phyloP scores from a whole-genome alignment of 768 basidiomycete genomes.

The Serendipita indica region DNA sequence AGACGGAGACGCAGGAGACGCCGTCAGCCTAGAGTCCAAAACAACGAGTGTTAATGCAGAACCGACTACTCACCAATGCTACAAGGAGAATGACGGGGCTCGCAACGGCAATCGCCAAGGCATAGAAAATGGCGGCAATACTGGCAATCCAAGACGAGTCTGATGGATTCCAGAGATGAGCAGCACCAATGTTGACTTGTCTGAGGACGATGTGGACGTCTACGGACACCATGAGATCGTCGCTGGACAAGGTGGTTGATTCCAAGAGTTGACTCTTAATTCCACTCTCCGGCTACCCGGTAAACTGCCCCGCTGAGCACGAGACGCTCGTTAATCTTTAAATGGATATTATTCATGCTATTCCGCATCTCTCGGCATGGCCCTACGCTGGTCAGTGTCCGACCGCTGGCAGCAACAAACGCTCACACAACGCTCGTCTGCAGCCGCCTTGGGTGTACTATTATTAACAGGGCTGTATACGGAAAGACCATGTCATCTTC shows the following conservation, averaged over 20 bases:
- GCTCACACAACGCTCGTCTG: background rate
- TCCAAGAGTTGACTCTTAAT: too few species aligned
- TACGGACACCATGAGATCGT: background rate
- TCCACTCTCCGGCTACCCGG: constrained; percentile 5
- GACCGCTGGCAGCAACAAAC: background rate
- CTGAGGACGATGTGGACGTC: background rate
- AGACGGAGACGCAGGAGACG: background rate
- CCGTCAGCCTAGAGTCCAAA: background rate
- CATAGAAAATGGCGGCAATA: background rate
- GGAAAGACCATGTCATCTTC: background rate
- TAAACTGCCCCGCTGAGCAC: background rate
- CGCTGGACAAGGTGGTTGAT: too few species aligned
- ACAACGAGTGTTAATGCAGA: background rate
- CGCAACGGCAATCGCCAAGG: background rate
- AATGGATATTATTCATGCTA: background rate
- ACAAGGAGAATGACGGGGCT: background rate
- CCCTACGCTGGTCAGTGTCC: background rate
- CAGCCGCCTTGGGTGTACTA: background rate
- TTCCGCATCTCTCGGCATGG: constrained; percentile 3
- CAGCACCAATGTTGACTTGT: background rate
- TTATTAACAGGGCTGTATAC: background rate
- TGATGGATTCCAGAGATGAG: background rate
- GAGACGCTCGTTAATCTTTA: background rate
- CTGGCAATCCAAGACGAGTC: background rate
- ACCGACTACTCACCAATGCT: background rate